Conservation (phyloP, 2,329 filamentous ascomycete genomes). For the Scedosporium dehoogii region DNA sequence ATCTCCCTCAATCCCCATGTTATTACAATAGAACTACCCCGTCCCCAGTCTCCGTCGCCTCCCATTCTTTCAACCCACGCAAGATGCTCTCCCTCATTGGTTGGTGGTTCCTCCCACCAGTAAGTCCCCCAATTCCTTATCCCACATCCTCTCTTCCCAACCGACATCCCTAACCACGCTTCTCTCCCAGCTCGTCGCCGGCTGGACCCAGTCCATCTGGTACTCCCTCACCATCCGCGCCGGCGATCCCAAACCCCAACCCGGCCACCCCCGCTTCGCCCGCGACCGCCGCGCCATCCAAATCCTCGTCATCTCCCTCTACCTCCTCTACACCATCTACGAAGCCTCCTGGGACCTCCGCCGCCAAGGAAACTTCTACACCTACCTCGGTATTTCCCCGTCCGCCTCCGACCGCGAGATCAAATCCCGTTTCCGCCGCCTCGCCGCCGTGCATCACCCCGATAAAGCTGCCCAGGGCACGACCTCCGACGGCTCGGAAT, state of each 20-base stretch:
- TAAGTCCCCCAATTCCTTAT: conserved; percentile 16
- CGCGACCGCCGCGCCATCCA: conserved; percentile 75
- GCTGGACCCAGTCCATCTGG: conserved; percentile 69
- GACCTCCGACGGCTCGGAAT: conserved; percentile 31
- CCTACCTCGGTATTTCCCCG: conserved; percentile 60
- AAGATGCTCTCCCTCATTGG: conserved; percentile 34
- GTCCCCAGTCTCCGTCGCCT: background rate
- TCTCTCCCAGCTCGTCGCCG: conserved; percentile 57
- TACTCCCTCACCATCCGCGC: conserved; percentile 85
- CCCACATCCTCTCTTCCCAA: background rate
- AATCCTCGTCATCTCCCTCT: conserved; percentile 69
- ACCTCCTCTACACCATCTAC: conserved; percentile 86
- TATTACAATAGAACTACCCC: background rate
- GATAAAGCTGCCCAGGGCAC: conserved; percentile 57
- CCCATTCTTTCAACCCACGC: conserved; percentile 24
- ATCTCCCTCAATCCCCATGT: background rate
- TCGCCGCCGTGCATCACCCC: conserved; percentile 66
- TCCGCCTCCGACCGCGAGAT: conserved; percentile 64
- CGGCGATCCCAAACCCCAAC: conserved; percentile 67
- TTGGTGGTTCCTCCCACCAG: conserved; percentile 39
- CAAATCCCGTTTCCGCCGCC: conserved; percentile 73
- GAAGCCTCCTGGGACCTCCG: conserved; percentile 79
- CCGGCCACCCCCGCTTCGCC: conserved; percentile 57
- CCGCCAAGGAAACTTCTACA: conserved; percentile 66
- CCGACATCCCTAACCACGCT: background rate